These are phyloP conservation scores for Phytophthora sansomeana DNA, from an alignment of 352 stramenopile species.

Conservation along the genomic window DNA sequence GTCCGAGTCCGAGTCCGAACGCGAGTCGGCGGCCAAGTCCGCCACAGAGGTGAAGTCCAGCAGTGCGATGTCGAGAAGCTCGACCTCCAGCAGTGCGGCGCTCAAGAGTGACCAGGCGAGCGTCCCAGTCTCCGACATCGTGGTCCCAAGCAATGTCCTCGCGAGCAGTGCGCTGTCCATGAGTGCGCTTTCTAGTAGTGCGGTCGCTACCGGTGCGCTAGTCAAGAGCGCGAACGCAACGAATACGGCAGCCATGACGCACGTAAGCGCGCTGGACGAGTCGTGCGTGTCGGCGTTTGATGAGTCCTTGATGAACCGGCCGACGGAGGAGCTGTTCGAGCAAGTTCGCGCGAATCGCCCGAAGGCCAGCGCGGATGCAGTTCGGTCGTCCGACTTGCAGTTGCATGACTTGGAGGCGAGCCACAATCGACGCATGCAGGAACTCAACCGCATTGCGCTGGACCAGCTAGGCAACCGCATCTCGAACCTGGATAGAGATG, in stretches of 20 bases:
- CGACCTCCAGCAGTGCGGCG: constrained; percentile 14
- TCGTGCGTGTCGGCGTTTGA: constrained; percentile 43
- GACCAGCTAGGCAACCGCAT: constrained; percentile 56
- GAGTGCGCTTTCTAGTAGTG: constrained; percentile 31
- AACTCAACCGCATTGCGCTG: constrained; percentile 60
- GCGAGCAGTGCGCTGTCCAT: not conserved
- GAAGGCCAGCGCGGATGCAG: constrained; percentile 3
- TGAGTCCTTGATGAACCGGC: constrained; percentile 57
- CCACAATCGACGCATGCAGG: constrained; percentile 62
- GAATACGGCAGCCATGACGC: constrained; percentile 11
- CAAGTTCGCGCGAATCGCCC: constrained; percentile 50
- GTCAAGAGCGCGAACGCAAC: not conserved
- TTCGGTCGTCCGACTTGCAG: constrained; percentile 42
- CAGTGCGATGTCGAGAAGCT: not conserved
- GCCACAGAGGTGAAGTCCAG: not conserved
- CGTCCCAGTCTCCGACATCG: not conserved
- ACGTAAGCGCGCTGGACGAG: constrained; percentile 24
- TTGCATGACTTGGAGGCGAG: constrained; percentile 54
- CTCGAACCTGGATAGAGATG: constrained; percentile 42
- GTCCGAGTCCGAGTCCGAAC: not conserved
- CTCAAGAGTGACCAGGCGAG: not conserved
- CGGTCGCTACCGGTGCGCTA: constrained; percentile 30
- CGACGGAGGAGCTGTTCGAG: constrained; percentile 57
- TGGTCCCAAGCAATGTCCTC: not conserved
- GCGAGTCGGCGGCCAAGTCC: not conserved